Base-by-base conservation (phyloP, 441 rosid species). In the Daphne laureola region DNA sequence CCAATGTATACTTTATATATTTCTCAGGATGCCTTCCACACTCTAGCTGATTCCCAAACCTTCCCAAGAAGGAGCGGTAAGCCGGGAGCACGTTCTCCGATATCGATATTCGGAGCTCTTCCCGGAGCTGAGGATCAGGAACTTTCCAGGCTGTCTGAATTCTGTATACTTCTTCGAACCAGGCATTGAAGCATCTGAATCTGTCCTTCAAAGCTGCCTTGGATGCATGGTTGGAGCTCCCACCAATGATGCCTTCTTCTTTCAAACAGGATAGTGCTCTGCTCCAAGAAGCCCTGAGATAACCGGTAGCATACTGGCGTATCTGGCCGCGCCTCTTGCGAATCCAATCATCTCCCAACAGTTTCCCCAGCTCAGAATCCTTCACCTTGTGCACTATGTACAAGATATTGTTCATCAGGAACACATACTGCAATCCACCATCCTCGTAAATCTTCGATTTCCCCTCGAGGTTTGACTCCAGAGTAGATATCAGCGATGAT, bases 141-240 rank as follows among this genome's bases (percentile, higher is more conserved):
- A 90, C 97, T 68, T 72, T 90, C 97, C 97, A 90, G 53, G 82
- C 81, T 6, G 97, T 87, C 69, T 90, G 96, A 68, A 81, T 58
- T 65, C 91, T 71, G 61, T 87, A 85, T 17, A 84, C 68, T 49
- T 90, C 97, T 70, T 90, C 97, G 51, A 90, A 87, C 60, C 87
- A 81, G 2, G 81, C 80, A 66, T 87, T 90, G 72, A 90, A 90
- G 51, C 68, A 79, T 81, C 78, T 90, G 69, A 87, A 90, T 57
- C 86, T 75, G 49, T 87, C 96, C 71, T 90, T 90, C 63, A 87
- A 71, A 1, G 87, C 85, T 64, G 76, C 65, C 69, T 77, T 86
- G 3, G 87, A 75, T 43, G 89, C 82, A 64, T 69, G 78, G 47
- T 54, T 75, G 17, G 87, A 71, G 68, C 86, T 73, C 58, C 90